A percentile compares a stretch with the other conserved stretches of the same genome.
These are phyloP conservation scores for Wickerhamiella lipophila DNA, from an alignment of 805 yeast genomes.

Conservation along the genomic window DNA sequence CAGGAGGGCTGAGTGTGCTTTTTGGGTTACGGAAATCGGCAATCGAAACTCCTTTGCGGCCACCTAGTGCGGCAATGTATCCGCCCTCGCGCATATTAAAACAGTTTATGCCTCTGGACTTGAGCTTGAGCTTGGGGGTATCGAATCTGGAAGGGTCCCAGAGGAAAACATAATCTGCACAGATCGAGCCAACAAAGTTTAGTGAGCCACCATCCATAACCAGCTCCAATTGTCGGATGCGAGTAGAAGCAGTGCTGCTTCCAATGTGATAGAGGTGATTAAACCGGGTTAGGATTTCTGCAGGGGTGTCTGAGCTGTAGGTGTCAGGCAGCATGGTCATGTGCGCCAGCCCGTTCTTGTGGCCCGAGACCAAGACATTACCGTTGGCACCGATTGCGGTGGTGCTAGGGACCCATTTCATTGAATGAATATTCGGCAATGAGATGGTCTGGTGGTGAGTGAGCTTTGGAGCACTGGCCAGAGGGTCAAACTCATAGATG, in stretches of 20 bases:
- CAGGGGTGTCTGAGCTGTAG: slow-evolving; percentile 35
- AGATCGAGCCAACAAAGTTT: slow-evolving; percentile 45
- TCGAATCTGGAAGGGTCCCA: slow-evolving; percentile 61
- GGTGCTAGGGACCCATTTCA: slow-evolving; percentile 32
- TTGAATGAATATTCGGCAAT: slow-evolving; percentile 40
- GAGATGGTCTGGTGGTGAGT: slow-evolving; percentile 49
- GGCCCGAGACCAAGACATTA: slow-evolving; percentile 50
- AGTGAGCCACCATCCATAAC: slow-evolving; percentile 34
- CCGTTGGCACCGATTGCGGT: slow-evolving; percentile 31
- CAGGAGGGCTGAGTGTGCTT: slow-evolving; percentile 36
- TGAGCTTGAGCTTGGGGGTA: slow-evolving; percentile 44
- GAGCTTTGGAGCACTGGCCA: slow-evolving; percentile 29
- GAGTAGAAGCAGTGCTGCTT: slow-evolving; percentile 20
- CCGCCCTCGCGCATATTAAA: slow-evolving; percentile 39
- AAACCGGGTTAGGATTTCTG: slow-evolving; percentile 65
- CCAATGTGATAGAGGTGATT: slow-evolving; percentile 61
- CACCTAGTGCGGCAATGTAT: slow-evolving; percentile 43
- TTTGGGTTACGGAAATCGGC: slow-evolving; percentile 51
- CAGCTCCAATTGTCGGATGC: slow-evolving; percentile 30
- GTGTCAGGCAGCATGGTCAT: slow-evolving; percentile 54
- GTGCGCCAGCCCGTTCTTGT: slow-evolving; percentile 61
- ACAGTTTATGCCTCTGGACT: slow-evolving; percentile 37
- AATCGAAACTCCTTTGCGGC: slow-evolving; percentile 57
- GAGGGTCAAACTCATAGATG: slow-evolving; percentile 37
- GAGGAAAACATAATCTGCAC: slow-evolving; percentile 55